Evolutionary conservation across 2,329 filamentous ascomycete genomes (phyloP).

Genomic region (Coniochaeta sp.): DNA sequence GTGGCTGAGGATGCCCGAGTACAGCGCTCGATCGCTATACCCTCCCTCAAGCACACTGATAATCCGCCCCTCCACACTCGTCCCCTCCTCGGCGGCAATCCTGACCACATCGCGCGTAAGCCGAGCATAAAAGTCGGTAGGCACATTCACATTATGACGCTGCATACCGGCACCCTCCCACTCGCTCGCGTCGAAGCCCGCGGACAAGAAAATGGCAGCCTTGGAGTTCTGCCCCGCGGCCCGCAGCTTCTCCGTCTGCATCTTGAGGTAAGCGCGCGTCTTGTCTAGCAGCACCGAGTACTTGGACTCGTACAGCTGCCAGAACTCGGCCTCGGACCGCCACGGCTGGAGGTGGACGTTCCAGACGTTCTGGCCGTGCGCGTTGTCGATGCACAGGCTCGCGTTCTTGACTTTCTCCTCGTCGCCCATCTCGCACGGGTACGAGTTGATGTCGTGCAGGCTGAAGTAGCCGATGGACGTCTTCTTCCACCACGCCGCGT

Average conservation of each 20-base stretch:
- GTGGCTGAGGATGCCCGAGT: conserved; percentile 84
- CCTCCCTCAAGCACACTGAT: conserved; percentile 94
- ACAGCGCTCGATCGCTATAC: conserved; percentile 87
- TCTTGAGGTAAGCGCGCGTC: conserved; percentile 66
- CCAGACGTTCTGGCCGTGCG: conserved; percentile 91
- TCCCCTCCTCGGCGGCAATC: conserved; percentile 71
- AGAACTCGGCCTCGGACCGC: conserved; percentile 79
- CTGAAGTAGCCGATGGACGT: conserved; percentile 92
- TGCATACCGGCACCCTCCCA: conserved; percentile 94
- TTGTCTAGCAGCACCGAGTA: conserved; percentile 77
- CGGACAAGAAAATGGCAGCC: conserved; percentile 88
- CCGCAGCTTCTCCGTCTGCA: conserved; percentile 61
- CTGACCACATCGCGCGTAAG: conserved; percentile 81
- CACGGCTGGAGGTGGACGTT: conserved; percentile 90
- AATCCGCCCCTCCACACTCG: conserved; percentile 73
- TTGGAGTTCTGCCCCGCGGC: conserved; percentile 58
- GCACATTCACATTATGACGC: conserved; percentile 89
- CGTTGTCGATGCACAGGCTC: conserved; percentile 88
- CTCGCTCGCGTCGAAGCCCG: conserved; percentile 94
- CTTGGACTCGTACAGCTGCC: conserved; percentile 74
- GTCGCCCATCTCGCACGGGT: conserved; percentile 92
- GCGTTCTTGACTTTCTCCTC: conserved; percentile 89
- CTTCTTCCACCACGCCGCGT: conserved; percentile 70
- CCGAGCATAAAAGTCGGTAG: conserved; percentile 91
- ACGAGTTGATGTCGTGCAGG: conserved; percentile 96